phyloP scores from a whole-genome alignment of 2,329 filamentous ascomycete species.

The Harringtonia lauricola region DNA sequence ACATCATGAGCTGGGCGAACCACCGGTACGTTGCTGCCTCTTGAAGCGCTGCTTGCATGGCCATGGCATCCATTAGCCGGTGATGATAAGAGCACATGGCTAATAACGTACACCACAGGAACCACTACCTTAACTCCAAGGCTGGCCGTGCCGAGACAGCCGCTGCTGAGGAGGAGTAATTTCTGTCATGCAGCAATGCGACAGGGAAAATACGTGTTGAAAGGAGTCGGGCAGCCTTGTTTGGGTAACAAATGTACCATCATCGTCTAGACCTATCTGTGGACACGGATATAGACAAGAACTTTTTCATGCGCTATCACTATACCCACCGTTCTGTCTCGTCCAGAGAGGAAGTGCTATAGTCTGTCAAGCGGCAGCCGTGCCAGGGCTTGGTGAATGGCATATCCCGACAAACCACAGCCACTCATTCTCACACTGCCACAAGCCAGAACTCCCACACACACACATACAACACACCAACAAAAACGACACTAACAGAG shows the following conservation, averaged over 20 bases:
- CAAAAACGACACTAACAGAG: too few relatives aligned
- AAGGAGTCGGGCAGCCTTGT: not conserved
- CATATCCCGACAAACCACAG: too few relatives aligned
- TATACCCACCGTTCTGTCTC: too few relatives aligned
- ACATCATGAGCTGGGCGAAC: conserved; percentile 79
- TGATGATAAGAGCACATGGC: too few relatives aligned
- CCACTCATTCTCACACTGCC: too few relatives aligned
- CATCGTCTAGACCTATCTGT: conserved; percentile 4
- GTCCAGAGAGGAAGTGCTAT: too few relatives aligned
- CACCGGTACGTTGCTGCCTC: conserved; percentile 57
- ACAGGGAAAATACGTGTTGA: not conserved
- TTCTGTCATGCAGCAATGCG: not conserved
- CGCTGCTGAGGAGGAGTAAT: conserved; percentile 8
- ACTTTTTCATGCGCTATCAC: not conserved
- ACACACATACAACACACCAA: too few relatives aligned
- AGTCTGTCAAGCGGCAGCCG: too few relatives aligned
- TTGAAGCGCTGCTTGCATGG: not conserved
- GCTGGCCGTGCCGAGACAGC: conserved; percentile 48
- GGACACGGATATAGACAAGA: conserved; percentile 4
- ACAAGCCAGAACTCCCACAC: too few relatives aligned
- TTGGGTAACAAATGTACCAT: conserved; percentile 7
- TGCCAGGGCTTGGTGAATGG: too few relatives aligned
- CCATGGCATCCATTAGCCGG: too few relatives aligned
- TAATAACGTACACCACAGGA: conserved; percentile 37
- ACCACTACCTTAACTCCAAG: conserved; percentile 76